Evolutionary conservation across 1,284 basidiomycete species (phyloP).

Genomic region (Rugosomyces carneus): DNA sequence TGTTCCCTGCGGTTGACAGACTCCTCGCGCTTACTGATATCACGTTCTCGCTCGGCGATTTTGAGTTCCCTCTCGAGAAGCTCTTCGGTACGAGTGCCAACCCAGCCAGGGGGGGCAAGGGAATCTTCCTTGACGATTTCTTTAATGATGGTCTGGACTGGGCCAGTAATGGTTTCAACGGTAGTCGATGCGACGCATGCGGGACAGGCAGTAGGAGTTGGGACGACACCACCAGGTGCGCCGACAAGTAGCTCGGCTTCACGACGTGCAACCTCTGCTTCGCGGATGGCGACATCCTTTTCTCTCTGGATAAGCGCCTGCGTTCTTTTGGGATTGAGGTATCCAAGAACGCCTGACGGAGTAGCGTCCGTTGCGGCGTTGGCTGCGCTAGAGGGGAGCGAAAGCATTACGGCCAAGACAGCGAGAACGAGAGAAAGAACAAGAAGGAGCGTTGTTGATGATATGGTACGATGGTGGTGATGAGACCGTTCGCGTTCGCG

Average conservation of each 20-base stretch:
- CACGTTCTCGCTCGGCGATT: slow-evolving; percentile 75
- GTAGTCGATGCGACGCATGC: slow-evolving; percentile 46
- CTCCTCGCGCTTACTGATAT: slow-evolving; percentile 78
- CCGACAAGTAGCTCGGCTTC: slow-evolving; percentile 77
- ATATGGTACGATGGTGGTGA: slow-evolving; percentile 77
- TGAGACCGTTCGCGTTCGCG: slow-evolving; percentile 52
- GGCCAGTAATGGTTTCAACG: slow-evolving; percentile 49
- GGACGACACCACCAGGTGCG: slow-evolving; percentile 69
- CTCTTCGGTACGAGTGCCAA: slow-evolving; percentile 65
- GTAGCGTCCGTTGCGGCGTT: slow-evolving; percentile 30
- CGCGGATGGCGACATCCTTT: slow-evolving; percentile 66
- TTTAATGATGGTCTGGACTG: slow-evolving; percentile 74
- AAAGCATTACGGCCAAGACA: slow-evolving; percentile 79
- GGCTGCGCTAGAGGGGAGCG: slow-evolving; percentile 52
- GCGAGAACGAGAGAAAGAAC: slow-evolving; percentile 78
- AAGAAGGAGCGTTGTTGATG: slow-evolving; percentile 79
- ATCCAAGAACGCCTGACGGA: slow-evolving; percentile 55
- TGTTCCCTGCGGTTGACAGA: slow-evolving; percentile 75
- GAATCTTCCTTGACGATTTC: slow-evolving; percentile 78
- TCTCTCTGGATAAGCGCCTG: slow-evolving; percentile 74
- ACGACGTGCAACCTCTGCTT: slow-evolving; percentile 77
- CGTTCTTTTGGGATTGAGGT: slow-evolving; percentile 72
- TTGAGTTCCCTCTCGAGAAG: slow-evolving; percentile 76
- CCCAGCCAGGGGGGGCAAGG: slow-evolving; percentile 69
- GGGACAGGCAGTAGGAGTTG: slow-evolving; percentile 50